phyloP scores from a whole-genome alignment of 208 protist genomes.

The Wallacemonas sp. region DNA sequence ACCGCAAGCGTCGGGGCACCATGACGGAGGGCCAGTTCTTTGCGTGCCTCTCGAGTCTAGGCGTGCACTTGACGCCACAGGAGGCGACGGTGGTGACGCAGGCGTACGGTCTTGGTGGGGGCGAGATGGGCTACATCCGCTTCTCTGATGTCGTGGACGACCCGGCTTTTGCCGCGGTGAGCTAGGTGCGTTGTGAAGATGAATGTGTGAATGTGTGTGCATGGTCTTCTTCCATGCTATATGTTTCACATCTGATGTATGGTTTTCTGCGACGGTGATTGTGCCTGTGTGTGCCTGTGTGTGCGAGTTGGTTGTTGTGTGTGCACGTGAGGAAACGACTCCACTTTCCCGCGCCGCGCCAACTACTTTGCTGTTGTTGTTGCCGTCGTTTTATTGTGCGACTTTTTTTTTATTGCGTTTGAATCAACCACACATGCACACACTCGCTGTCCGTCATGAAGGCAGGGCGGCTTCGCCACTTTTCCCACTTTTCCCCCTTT shows the following conservation, averaged over 20 bases:
- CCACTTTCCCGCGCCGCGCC: conserved; percentile 2
- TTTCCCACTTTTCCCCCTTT: conserved; percentile 4
- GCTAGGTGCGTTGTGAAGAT: conserved; percentile 5
- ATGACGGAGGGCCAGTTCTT: conserved; percentile 90
- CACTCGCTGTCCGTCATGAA: no score
- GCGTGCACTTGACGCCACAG: conserved; percentile 66
- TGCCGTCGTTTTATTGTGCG: no score
- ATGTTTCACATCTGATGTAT: no score
- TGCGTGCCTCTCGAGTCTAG: conserved; percentile 60
- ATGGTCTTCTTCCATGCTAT: no score
- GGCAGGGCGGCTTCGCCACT: no score
- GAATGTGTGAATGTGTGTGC: neutral
- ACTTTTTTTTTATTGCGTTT: no score
- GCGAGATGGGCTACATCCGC: conserved; percentile 72
- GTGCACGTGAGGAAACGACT: conserved; percentile 7
- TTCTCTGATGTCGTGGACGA: conserved; percentile 64
- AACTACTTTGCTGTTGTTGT: neutral
- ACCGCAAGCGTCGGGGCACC: conserved; percentile 64
- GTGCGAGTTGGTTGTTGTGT: neutral
- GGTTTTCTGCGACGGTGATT: neutral
- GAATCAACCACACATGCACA: no score
- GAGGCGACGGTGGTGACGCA: conserved; percentile 52
- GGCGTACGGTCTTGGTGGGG: conserved; percentile 54
- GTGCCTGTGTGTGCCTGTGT: conserved; percentile 6
- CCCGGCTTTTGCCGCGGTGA: conserved; percentile 31